Evolutionary conservation across 331 rosid genomes (phyloP).

Genomic region (Acacia concinna): DNA sequence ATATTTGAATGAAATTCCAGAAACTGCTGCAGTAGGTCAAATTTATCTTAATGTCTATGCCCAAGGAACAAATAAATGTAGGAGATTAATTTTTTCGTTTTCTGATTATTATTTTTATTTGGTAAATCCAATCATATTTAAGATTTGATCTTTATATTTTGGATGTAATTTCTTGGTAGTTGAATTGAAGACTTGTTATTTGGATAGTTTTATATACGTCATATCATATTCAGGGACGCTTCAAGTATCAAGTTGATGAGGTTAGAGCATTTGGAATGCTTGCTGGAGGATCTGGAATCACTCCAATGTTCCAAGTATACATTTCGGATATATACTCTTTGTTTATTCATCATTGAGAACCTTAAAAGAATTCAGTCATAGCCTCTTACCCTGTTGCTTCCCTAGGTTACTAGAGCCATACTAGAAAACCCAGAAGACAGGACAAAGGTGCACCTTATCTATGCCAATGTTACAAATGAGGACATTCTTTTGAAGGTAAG

Average conservation of each 20-base stretch:
- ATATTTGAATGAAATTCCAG: background rate
- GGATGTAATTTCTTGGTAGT: background rate
- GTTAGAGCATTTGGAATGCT: conserved; percentile 98
- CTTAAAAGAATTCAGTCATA: background rate
- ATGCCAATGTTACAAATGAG: conserved; percentile 85
- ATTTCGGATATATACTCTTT: background rate
- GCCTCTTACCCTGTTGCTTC: conserved; percentile 21
- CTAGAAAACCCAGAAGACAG: conserved; percentile 86
- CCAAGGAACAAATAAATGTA: background rate
- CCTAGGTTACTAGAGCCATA: conserved; percentile 91
- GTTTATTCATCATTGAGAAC: conserved; percentile 27
- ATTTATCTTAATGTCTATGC: background rate
- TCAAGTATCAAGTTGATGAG: conserved; percentile 78
- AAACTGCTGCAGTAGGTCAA: background rate
- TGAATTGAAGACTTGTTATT: background rate
- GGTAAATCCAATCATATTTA: background rate
- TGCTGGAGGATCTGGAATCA: conserved; percentile 99
- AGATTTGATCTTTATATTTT: background rate
- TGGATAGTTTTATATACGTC: conserved; percentile 22
- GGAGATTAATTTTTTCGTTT: background rate
- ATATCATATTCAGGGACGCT: conserved; percentile 75
- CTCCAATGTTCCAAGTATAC: conserved; percentile 97
- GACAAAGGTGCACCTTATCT: conserved; percentile 92
- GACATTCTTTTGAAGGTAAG: conserved; percentile 93
- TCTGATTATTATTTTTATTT: background rate